Evolutionary conservation across 208 protist genomes (phyloP).

Genomic region (Trypanosoma platydactyli): DNA sequence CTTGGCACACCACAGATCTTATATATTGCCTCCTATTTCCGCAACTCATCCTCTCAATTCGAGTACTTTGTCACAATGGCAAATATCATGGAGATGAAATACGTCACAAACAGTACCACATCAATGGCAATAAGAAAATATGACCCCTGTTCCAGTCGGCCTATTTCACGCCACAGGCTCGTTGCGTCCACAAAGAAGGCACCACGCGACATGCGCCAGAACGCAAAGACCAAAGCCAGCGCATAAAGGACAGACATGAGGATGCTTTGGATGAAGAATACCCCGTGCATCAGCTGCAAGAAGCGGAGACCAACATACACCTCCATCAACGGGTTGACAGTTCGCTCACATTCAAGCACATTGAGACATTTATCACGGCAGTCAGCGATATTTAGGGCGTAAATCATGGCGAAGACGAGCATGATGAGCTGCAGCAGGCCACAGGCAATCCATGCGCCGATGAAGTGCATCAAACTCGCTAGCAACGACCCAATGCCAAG

Average conservation of each 20-base stretch:
- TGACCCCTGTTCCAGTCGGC: slow-evolving; percentile 57
- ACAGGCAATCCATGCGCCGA: slow-evolving; percentile 72
- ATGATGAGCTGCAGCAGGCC: slow-evolving; percentile 65
- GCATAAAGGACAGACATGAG: slow-evolving; percentile 39
- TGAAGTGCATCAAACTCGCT: slow-evolving; percentile 66
- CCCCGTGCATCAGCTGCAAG: slow-evolving; percentile 59
- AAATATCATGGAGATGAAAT: slow-evolving; percentile 70
- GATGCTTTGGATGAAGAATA: slow-evolving; percentile 50
- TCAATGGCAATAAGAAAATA: slow-evolving; percentile 63
- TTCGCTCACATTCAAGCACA: slow-evolving; percentile 80
- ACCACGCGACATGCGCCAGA: slow-evolving; percentile 52
- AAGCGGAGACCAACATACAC: slow-evolving; percentile 62
- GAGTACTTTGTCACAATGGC: slow-evolving; percentile 57
- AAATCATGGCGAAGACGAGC: slow-evolving; percentile 70
- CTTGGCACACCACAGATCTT: background rate
- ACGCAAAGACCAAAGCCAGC: slow-evolving; percentile 34
- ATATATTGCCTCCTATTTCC: background rate
- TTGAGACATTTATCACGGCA: slow-evolving; percentile 74
- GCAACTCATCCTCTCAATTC: background rate
- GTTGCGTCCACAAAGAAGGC: slow-evolving; percentile 77
- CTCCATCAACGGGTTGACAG: slow-evolving; percentile 76
- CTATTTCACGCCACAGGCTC: slow-evolving; percentile 73
- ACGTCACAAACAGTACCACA: slow-evolving; percentile 52
- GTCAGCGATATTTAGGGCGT: slow-evolving; percentile 80
- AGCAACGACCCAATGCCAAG: slow-evolving; percentile 52